A percentile compares a stretch with the other conserved stretches of the same genome.
These are phyloP conservation scores for Debaryomyces coudertii DNA, from an alignment of 1,139 yeast genomes.

Conservation along the genomic window DNA sequence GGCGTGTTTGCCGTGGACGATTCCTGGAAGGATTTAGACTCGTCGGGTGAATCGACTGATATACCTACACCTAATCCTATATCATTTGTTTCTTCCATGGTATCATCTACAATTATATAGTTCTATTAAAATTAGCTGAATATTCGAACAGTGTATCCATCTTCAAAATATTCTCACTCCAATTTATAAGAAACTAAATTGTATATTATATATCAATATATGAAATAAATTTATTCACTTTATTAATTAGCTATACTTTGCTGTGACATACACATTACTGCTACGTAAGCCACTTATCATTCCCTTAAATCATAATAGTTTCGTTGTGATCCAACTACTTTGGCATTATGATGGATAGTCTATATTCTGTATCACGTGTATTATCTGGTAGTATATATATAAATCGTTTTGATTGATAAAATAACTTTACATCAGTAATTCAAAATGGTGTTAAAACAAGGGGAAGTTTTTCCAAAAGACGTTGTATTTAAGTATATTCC, in stretches of 20 bases:
- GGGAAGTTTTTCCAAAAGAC: constrained; percentile 52
- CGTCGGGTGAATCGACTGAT: not conserved
- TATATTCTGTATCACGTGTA: too few relatives aligned
- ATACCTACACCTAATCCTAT: constrained; percentile 3
- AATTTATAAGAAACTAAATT: not conserved
- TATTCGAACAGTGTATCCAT: not conserved
- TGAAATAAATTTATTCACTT: too few relatives aligned
- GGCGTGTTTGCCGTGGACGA: constrained; percentile 2
- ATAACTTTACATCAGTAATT: not conserved
- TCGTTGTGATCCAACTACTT: too few relatives aligned
- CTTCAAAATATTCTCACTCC: constrained; percentile 4
- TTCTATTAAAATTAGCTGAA: not conserved
- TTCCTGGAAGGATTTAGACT: constrained; percentile 2
- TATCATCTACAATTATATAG: constrained; percentile 5
- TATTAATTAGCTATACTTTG: not conserved
- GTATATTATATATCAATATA: too few relatives aligned
- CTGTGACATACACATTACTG: not conserved
- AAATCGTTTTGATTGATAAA: not conserved
- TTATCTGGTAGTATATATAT: not conserved
- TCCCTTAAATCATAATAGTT: too few relatives aligned
- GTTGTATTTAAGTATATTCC: constrained; percentile 62
- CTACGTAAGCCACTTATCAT: not conserved
- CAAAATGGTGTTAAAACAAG: constrained; percentile 20
- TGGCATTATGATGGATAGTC: too few relatives aligned
- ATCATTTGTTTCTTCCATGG: constrained; percentile 6